Conservation (phyloP, 345 rosid species). For the Dimocarpus longan region DNA sequence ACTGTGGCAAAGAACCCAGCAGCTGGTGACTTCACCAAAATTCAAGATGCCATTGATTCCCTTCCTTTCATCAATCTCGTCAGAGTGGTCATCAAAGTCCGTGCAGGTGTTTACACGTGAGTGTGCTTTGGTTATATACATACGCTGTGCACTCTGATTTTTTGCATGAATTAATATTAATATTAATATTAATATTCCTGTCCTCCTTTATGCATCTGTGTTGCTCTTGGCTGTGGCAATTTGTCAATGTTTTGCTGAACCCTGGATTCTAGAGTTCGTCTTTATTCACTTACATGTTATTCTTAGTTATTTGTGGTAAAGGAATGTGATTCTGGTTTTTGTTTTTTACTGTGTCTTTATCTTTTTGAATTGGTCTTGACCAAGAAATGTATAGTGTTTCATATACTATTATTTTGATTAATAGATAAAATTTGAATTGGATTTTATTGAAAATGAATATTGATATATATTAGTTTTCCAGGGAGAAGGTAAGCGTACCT, state of each 20-base stretch:
- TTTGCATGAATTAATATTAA: neutral
- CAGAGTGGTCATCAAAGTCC: slow-evolving; percentile 90
- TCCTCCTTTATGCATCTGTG: neutral
- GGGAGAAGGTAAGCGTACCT: slow-evolving; percentile 87
- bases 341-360: slow-evolving; percentile 22
- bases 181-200: neutral
- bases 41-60: slow-evolving; percentile 93
- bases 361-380: slow-evolving; percentile 10
- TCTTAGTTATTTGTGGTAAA: neutral
- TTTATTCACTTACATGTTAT: slow-evolving; percentile 10
- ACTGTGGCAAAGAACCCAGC: slow-evolving; percentile 62
- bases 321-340: slow-evolving; percentile 21
- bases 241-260: slow-evolving; percentile 17
- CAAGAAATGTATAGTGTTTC: neutral
- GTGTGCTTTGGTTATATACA: slow-evolving; percentile 21
- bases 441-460: neutral
- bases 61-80: slow-evolving; percentile 82
- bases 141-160: neutral
- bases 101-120: slow-evolving; percentile 93
- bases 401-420: neutral
- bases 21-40: slow-evolving; percentile 75
- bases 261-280: slow-evolving; percentile 33
- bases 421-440: neutral
- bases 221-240: slow-evolving; percentile 23
- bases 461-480: slow-evolving; percentile 22